A percentile compares a stretch with the other conserved stretches of the same genome.
These are phyloP conservation scores for Penicillium decumbens DNA, from an alignment of 2,329 filamentous ascomycete genomes.

Conservation along the genomic window DNA sequence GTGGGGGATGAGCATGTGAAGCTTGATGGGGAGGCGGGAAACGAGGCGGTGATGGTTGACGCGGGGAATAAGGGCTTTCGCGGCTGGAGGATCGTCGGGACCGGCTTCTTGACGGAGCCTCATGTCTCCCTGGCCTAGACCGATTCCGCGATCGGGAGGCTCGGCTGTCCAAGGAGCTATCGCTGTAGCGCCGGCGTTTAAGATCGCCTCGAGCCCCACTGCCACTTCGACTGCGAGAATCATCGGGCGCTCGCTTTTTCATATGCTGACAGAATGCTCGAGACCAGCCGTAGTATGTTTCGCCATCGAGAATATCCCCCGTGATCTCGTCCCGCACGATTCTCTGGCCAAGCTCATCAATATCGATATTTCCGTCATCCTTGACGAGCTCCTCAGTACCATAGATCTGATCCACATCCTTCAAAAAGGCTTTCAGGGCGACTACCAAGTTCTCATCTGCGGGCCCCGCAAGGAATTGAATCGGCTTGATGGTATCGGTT, in stretches of 20 bases:
- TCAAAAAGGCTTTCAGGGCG: conserved; percentile 66
- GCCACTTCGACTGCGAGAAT: conserved; percentile 43
- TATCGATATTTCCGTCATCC: conserved; percentile 52
- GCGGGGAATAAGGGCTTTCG: conserved; percentile 35
- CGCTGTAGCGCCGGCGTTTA: conserved; percentile 40
- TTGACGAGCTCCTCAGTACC: conserved; percentile 48
- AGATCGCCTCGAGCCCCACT: conserved; percentile 42
- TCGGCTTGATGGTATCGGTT: conserved; percentile 63
- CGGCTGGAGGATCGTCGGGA: conserved; percentile 28
- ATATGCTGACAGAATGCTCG: conserved; percentile 74
- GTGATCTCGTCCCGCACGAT: conserved; percentile 63
- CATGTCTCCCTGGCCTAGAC: conserved; percentile 24
- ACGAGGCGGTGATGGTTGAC: conserved; percentile 14
- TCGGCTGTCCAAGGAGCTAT: conserved; percentile 31
- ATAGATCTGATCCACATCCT: conserved; percentile 66
- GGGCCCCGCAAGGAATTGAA: conserved; percentile 65
- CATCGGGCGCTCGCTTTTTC: conserved; percentile 48
- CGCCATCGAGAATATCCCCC: conserved; percentile 59
- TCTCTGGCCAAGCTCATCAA: conserved; percentile 71
- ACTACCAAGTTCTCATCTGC: conserved; percentile 62
- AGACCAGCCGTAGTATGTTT: conserved; percentile 88
- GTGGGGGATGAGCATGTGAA: conserved; percentile 4
- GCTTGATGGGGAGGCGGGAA: conserved; percentile 21
- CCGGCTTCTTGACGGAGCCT: conserved; percentile 23
- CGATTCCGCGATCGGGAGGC: conserved; percentile 30